Percentiles rank a stretch among this genome's conserved stretches.
phyloP scores from a whole-genome alignment of 2,329 filamentous ascomycete species.

The Colletotrichum cordylinicola region DNA sequence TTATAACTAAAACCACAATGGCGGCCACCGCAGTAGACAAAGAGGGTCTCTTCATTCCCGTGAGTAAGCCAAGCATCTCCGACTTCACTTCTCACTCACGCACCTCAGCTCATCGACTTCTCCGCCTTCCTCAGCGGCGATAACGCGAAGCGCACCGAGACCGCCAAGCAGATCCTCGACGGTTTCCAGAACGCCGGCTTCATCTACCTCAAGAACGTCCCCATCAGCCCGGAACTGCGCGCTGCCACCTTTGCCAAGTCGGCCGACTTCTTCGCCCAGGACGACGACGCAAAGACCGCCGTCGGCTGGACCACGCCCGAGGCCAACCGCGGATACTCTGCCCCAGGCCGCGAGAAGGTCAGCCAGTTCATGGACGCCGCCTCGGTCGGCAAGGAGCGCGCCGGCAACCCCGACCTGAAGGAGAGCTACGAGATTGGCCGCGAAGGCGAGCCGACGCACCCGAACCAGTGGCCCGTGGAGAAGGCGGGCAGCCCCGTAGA shows the following conservation, averaged over 20 bases:
- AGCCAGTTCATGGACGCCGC: slow-evolving; percentile 57
- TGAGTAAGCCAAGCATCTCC: slow-evolving; percentile 34
- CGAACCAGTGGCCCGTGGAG: slow-evolving; percentile 78
- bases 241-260: slow-evolving; percentile 70
- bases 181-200: slow-evolving; percentile 90
- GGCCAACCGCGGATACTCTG: slow-evolving; percentile 77
- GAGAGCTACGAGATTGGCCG: slow-evolving; percentile 71
- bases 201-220: slow-evolving; percentile 84
- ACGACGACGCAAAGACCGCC: slow-evolving; percentile 65
- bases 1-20: slow-evolving; percentile 29
- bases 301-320: slow-evolving; percentile 75
- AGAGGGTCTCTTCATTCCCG: slow-evolving; percentile 61
- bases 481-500: slow-evolving; percentile 51
- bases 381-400: slow-evolving; percentile 65
- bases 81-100: slow-evolving; percentile 12
- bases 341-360: slow-evolving; percentile 74
- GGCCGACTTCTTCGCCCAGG: slow-evolving; percentile 73
- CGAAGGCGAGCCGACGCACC: slow-evolving; percentile 61
- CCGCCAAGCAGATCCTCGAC: slow-evolving; percentile 74
- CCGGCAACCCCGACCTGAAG: slow-evolving; percentile 67
- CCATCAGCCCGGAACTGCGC: slow-evolving; percentile 67
- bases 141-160: slow-evolving; percentile 62
- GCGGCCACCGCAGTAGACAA: slow-evolving; percentile 51
- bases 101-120: slow-evolving; percentile 76
- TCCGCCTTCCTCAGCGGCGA: slow-evolving; percentile 71